phyloP scores from a whole-genome alignment of 2,329 filamentous ascomycete species.

The Neodidymelliopsis sp. region DNA sequence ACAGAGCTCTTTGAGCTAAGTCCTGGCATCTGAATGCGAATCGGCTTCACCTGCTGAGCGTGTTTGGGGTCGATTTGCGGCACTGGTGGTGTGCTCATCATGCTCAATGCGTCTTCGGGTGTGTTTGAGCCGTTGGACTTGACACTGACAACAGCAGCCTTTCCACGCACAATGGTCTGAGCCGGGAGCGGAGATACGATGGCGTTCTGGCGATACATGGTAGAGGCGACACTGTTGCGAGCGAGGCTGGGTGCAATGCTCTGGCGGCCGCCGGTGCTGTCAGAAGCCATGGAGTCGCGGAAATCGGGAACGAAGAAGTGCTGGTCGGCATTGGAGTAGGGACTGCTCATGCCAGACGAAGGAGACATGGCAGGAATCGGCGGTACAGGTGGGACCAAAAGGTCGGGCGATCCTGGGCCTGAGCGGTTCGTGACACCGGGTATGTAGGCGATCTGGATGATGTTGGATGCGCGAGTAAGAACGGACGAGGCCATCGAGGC shows the following conservation, averaged over 20 bases:
- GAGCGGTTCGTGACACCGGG: constrained; percentile 95
- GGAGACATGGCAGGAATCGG: constrained; percentile 74
- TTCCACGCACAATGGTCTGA: constrained; percentile 85
- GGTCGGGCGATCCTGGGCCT: constrained; percentile 78
- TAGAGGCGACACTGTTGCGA: constrained; percentile 77
- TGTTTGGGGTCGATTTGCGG: constrained; percentile 71
- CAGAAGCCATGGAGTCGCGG: constrained; percentile 89
- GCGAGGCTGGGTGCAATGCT: constrained; percentile 60
- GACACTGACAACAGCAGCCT: constrained; percentile 92
- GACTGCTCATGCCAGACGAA: constrained; percentile 65
- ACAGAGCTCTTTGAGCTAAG: constrained; percentile 48
- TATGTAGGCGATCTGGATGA: constrained; percentile 99
- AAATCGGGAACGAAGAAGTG: constrained; percentile 95
- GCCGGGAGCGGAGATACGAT: constrained; percentile 80
- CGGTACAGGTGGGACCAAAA: constrained; percentile 90
- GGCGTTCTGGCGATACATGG: constrained; percentile 91
- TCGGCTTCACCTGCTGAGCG: constrained; percentile 31
- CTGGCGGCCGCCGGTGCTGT: constrained; percentile 65
- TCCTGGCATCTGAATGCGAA: constrained; percentile 53
- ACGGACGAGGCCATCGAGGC: constrained; percentile 95
- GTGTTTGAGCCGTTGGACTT: constrained; percentile 70
- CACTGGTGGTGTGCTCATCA: constrained; percentile 69
- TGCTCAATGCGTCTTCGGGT: constrained; percentile 57
- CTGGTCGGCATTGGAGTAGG: constrained; percentile 70
- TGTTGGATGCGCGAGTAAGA: constrained; percentile 93